Evolutionary conservation across 805 yeast genomes (phyloP).

Genomic region (Kregervanrija pseudodelftensis): DNA sequence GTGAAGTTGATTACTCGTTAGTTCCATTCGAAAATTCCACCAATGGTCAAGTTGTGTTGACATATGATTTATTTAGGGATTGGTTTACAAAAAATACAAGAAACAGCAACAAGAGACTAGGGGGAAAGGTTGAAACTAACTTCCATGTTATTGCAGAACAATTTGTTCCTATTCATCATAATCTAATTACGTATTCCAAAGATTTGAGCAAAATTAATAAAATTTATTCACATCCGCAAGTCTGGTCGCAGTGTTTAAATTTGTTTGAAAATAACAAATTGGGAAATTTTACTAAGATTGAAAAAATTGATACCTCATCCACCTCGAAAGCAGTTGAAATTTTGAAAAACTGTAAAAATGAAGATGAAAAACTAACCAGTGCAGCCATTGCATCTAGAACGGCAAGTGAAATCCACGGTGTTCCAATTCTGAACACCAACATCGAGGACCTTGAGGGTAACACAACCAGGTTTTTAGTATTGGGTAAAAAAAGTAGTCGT

Average conservation of each 20-base stretch:
- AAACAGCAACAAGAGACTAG: background rate
- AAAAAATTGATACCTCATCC: conserved; percentile 60
- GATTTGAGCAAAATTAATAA: conserved; percentile 40
- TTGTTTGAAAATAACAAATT: conserved; percentile 40
- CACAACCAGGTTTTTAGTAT: conserved; percentile 77
- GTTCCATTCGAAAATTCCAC: conserved; percentile 94
- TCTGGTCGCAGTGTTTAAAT: conserved; percentile 83
- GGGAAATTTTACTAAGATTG: conserved; percentile 28
- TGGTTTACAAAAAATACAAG: conserved; percentile 33
- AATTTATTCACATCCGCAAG: conserved; percentile 93
- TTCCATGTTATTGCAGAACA: conserved; percentile 68
- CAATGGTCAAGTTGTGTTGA: conserved; percentile 85
- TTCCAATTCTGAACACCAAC: conserved; percentile 45
- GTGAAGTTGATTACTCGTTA: conserved; percentile 56
- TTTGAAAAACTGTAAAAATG: conserved; percentile 33
- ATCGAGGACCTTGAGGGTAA: conserved; percentile 72
- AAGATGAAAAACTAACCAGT: conserved; percentile 30
- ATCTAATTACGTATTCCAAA: conserved; percentile 45
- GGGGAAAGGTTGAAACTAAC: conserved; percentile 19
- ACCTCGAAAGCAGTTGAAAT: conserved; percentile 81
- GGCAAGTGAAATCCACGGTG: conserved; percentile 54
- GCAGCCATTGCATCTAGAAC: conserved; percentile 71
- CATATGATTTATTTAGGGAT: conserved; percentile 76
- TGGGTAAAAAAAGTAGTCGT: conserved; percentile 33
- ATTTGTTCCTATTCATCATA: conserved; percentile 77